Percentiles rank a stretch among this genome's conserved stretches.
phyloP scores from a whole-genome alignment of 345 rosid species.

The Gossypium sturtianum region DNA sequence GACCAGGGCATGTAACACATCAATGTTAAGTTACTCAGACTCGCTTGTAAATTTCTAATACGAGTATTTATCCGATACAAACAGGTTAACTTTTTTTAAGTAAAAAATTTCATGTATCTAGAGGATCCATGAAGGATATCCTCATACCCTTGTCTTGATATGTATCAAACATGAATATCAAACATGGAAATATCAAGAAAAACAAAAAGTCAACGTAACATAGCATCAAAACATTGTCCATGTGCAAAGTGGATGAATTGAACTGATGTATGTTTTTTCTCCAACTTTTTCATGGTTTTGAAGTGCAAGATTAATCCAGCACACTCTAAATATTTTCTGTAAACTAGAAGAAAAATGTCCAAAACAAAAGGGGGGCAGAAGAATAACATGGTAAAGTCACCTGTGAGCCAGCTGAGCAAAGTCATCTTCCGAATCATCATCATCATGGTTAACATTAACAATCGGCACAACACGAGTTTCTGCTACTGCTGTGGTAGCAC shows the following conservation, averaged over 20 bases:
- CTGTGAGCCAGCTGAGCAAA: conserved; percentile 77
- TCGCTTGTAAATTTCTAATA: neutral
- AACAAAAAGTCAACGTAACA: neutral
- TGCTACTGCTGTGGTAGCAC: conserved; percentile 22
- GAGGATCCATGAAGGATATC: neutral
- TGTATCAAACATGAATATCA: neutral
- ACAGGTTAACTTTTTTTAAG: neutral
- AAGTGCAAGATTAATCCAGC: neutral
- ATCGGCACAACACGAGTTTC: conserved; percentile 44
- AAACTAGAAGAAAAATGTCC: neutral
- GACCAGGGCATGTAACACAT: neutral
- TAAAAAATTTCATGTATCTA: neutral
- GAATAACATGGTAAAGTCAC: conserved; percentile 15
- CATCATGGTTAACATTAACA: conserved; percentile 54
- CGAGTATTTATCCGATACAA: neutral
- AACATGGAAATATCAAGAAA: neutral
- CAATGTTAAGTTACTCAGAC: neutral
- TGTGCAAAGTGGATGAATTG: neutral
- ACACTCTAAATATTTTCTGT: neutral
- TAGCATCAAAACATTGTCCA: neutral
- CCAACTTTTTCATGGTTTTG: neutral
- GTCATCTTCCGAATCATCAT: conserved; percentile 86
- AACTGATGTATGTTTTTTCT: neutral
- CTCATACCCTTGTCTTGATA: neutral
- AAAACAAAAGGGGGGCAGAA: neutral